These are phyloP conservation scores for Cyclotella atomus DNA, from an alignment of 108 stramenopile genomes.

Conservation along the genomic window DNA sequence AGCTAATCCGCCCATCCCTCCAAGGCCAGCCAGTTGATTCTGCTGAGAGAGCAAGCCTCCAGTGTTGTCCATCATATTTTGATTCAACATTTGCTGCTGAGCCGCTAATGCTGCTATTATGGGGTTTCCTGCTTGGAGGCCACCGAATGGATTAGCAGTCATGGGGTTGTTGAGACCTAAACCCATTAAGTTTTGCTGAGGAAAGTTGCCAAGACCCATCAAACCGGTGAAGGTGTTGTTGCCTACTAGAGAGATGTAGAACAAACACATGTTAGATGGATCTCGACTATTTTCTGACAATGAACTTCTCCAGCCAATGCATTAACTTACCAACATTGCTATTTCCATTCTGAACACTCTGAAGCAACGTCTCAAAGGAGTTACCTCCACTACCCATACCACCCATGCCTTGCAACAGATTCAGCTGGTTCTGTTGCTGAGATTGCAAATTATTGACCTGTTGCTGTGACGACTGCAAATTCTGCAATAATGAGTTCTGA, in stretches of 20 bases:
- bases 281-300: no score
- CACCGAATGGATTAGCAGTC: conserved; percentile 7
- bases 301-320: no score
- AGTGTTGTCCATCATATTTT: conserved; percentile 16
- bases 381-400: conserved; percentile 1
- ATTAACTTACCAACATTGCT: neutral
- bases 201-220: conserved; percentile 8
- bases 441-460: no score
- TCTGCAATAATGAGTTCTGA: conserved; percentile 17
- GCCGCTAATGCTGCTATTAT: conserved; percentile 29
- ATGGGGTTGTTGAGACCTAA: conserved; percentile 25
- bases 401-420: conserved; percentile 36
- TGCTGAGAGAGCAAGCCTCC: conserved; percentile 22
- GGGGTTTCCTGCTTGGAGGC: conserved; percentile 15
- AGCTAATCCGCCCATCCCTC: conserved; percentile 29
- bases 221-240: conserved; percentile 19
- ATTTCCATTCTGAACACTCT: conserved; percentile 27
- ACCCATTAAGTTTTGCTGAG: conserved; percentile 30
- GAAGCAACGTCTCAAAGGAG: conserved; percentile 16
- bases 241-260: neutral
- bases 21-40: conserved; percentile 37
- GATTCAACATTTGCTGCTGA: conserved; percentile 41
- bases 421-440: conserved; percentile 8
- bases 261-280: no score
- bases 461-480: conserved; percentile 6